Evolutionary conservation across 2,329 filamentous ascomycete species (phyloP), one percentile per base, ranked within the genome.

Genomic region (Pyrenophora graminea): DNA sequence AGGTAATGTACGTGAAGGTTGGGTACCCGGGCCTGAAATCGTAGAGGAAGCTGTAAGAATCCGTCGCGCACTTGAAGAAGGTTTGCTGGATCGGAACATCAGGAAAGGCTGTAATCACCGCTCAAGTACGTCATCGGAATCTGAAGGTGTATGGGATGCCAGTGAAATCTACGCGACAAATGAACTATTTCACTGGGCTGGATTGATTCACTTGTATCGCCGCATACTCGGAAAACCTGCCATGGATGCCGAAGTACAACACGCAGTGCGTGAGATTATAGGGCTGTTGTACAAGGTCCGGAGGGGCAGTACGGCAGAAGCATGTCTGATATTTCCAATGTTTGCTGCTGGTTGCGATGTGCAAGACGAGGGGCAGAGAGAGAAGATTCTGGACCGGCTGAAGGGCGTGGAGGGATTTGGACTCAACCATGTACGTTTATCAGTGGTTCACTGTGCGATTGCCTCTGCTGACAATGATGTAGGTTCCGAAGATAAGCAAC

Each of bases 291-390:
- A 78, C 18, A 82, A 81, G 32, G 83, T 94, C 41, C 76, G 84
- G 10, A 75, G 79, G 10, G 87, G 88, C 5, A 86, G 86, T 25
- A 85, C 85, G 13, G 88, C 89, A 0, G 90, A 93, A 71, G 85
- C 84, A 7, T 90, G 88, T 63, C 75, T 90, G 15, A 71, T 94
- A 33, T 92, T 94, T 58, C 90, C 90, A 0, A 85, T 94, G 74
- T 94, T 94, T 71, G 89, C 88, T 1, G 90, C 90, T 1, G 90
- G 90, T 0, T 92, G 89, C 59, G 88, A 94, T 69, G 84, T 85
- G 1, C 75, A 76, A 48, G 81, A 85, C 41, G 64, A 76, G 30
- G 73, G 72, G 2, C 82, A 87, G 60, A 78, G 85, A 42, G 74
- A 75, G 19, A 79, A 83, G 63, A 83, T 93, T 32, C 75, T 89